Evolutionary conservation across 495 filamentous ascomycete genomes (phyloP).

Genomic region (Lasiosphaeria ovina): DNA sequence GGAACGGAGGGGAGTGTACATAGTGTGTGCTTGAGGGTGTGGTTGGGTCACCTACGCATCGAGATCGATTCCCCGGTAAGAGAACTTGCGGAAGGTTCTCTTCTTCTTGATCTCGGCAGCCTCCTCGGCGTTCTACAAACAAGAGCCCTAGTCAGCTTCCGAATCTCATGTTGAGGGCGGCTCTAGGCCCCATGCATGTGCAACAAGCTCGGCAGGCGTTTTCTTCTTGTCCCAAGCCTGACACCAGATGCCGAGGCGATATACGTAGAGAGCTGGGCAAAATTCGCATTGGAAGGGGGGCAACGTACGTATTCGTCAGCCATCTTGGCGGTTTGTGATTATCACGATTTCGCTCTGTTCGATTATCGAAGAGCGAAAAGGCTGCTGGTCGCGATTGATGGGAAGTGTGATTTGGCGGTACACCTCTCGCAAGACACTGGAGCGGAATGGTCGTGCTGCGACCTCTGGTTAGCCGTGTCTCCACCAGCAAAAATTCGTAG

Average conservation of each 20-base stretch:
- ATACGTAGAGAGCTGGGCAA: background rate
- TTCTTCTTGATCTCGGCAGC: slow-evolving; percentile 98
- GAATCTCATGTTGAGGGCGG: background rate
- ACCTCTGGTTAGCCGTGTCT: slow-evolving; percentile 16
- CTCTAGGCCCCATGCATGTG: background rate
- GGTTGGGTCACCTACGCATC: slow-evolving; percentile 73
- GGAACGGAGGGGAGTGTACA: background rate
- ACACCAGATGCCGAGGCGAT: background rate
- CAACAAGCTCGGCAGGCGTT: background rate
- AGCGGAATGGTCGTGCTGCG: slow-evolving; percentile 14
- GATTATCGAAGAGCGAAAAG: slow-evolving; percentile 42
- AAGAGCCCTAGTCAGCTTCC: slow-evolving; percentile 8
- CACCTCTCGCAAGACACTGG: slow-evolving; percentile 7
- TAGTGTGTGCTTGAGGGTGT: background rate
- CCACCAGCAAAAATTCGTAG: slow-evolving; percentile 38
- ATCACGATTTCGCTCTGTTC: slow-evolving; percentile 38
- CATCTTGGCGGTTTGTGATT: slow-evolving; percentile 66
- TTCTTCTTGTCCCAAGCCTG: background rate
- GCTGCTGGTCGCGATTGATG: slow-evolving; percentile 33
- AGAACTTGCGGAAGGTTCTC: slow-evolving; percentile 99
- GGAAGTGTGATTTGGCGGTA: slow-evolving; percentile 23
- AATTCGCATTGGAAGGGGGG: background rate
- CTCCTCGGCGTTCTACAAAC: slow-evolving; percentile 80
- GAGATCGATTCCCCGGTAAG: slow-evolving; percentile 98
- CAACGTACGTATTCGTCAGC: slow-evolving; percentile 91